phyloP scores from a whole-genome alignment of 805 yeast genomes.

The Schizosaccharomyces japonicus region DNA sequence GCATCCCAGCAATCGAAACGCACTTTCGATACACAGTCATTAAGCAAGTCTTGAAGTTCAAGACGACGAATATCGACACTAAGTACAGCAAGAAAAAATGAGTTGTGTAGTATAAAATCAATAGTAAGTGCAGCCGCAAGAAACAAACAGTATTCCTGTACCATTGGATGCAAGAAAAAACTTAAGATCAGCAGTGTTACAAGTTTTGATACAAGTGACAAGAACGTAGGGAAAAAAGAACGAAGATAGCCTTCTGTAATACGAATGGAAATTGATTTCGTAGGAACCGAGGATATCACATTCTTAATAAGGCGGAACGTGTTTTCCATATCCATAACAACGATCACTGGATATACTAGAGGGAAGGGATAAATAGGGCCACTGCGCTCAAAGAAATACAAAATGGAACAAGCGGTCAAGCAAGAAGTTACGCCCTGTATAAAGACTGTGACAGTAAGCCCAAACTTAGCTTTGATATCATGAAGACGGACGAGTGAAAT shows the following conservation, averaged over 20 bases:
- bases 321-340: conserved; percentile 1
- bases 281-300: conserved; percentile 10
- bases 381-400: background rate
- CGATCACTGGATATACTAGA: background rate
- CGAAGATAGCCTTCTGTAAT: conserved; percentile 7
- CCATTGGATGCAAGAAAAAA: conserved; percentile 7
- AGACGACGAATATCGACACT: conserved; percentile 41
- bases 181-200: background rate
- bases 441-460: background rate
- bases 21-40: background rate
- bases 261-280: background rate
- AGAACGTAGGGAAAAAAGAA: background rate
- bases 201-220: background rate
- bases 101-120: conserved; percentile 36
- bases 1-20: background rate
- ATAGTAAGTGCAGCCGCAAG: conserved; percentile 26
- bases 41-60: conserved; percentile 28
- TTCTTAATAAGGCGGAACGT: conserved; percentile 9
- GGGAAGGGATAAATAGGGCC: background rate
- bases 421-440: background rate
- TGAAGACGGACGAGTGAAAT: background rate
- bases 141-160: conserved; percentile 21
- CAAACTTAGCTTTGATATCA: background rate
- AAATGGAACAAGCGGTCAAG: background rate
- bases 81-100: conserved; percentile 41